Evolutionary conservation across 768 basidiomycete species (phyloP).

Genomic region (Paxillus involutus): DNA sequence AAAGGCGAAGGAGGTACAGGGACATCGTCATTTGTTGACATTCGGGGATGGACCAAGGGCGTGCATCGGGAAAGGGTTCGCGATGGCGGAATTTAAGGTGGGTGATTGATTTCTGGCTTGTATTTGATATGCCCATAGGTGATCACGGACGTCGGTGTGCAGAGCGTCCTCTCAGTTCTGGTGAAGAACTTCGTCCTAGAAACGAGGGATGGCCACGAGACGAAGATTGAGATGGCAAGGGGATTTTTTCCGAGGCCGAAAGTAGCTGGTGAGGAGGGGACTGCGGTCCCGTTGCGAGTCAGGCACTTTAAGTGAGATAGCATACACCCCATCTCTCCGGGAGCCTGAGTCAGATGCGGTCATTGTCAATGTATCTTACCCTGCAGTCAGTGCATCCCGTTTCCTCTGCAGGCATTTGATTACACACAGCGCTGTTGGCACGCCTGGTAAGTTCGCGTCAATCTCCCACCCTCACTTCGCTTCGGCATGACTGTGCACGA

Average conservation of each 20-base stretch:
- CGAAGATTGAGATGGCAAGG: background rate
- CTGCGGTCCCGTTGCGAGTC: conserved; percentile 27
- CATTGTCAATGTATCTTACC: no score
- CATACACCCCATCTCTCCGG: no score
- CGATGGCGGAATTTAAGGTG: conserved; percentile 37
- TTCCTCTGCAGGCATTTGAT: no score
- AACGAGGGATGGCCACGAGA: background rate
- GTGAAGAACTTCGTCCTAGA: conserved; percentile 22
- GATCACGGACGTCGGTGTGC: background rate
- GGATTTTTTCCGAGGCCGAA: conserved; percentile 3
- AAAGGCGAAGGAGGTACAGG: conserved; percentile 42
- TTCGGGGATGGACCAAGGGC: conserved; percentile 53
- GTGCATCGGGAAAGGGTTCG: conserved; percentile 51
- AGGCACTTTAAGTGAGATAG: conserved; percentile 10
- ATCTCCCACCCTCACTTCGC: no score
- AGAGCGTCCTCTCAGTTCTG: conserved; percentile 42
- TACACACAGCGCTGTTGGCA: no score
- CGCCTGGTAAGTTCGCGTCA: no score
- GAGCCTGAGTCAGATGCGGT: no score
- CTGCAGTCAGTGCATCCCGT: no score
- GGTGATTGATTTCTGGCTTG: background rate
- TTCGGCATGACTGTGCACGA: no score
- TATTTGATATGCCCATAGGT: no score
- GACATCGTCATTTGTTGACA: conserved; percentile 49
- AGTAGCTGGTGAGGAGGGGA: no score